A percentile compares a stretch with the other conserved stretches of the same genome.
Evolutionary conservation across 257 asterid genomes (phyloP).

Genomic region (Solanum piurae): DNA sequence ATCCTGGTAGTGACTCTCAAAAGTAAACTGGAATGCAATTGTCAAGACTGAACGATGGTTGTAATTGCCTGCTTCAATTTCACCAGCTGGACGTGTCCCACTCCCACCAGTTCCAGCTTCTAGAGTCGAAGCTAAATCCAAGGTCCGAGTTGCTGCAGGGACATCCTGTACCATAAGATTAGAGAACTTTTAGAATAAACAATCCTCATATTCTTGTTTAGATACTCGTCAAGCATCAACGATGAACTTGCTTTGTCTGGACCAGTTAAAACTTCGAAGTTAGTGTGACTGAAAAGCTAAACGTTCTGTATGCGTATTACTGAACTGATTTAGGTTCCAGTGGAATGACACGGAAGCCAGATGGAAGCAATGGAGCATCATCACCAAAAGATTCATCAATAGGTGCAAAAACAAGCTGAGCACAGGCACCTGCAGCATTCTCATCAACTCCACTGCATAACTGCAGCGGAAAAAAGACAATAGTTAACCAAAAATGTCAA

Average conservation of each 20-base stretch:
- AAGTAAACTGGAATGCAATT: slow-evolving; percentile 90
- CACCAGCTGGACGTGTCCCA: slow-evolving; percentile 44
- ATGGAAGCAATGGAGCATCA: slow-evolving; percentile 81
- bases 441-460: slow-evolving; percentile 86
- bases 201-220: background rate
- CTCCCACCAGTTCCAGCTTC: slow-evolving; percentile 63
- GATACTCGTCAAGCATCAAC: background rate
- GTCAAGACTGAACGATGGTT: slow-evolving; percentile 74
- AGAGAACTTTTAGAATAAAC: background rate
- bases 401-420: slow-evolving; percentile 95
- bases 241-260: background rate
- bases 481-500: background rate
- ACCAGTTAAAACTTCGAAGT: background rate
- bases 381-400: slow-evolving; percentile 90
- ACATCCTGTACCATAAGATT: slow-evolving; percentile 40
- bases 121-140: slow-evolving; percentile 84
- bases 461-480: slow-evolving; percentile 22
- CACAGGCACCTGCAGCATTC: slow-evolving; percentile 58
- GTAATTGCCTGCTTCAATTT: slow-evolving; percentile 36
- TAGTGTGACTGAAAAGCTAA: background rate
- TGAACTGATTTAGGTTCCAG: slow-evolving; percentile 77
- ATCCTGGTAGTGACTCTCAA: slow-evolving; percentile 72
- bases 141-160: slow-evolving; percentile 50
- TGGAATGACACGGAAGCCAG: slow-evolving; percentile 93
- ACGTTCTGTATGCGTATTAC: background rate